phyloP scores from a whole-genome alignment of 768 basidiomycete species.

The Leccinum truebloodii region DNA sequence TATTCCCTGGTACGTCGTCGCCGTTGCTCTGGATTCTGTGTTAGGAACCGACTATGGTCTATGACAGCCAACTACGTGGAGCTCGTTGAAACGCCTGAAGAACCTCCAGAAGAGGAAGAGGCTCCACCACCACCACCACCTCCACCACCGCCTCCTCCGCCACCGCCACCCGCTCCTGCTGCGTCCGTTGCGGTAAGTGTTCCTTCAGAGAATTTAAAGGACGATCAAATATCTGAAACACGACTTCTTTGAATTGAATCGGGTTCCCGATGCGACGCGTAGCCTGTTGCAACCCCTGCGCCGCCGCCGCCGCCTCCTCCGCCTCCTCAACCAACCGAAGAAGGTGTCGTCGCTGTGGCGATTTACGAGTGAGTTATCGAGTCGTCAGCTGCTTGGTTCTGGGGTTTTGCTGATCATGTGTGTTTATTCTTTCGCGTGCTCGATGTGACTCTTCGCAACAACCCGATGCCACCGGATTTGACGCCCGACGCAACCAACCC shows the following conservation, averaged over 20 bases:
- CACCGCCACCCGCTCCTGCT: slow-evolving; percentile 33
- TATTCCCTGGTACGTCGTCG: slow-evolving; percentile 75
- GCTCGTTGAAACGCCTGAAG: slow-evolving; percentile 53
- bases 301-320: slow-evolving; percentile 45
- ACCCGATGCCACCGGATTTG: neutral
- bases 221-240: neutral
- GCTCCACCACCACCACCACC: slow-evolving; percentile 59
- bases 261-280: neutral
- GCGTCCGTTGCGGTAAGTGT: slow-evolving; percentile 43
- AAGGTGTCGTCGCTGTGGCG: slow-evolving; percentile 63
- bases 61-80: slow-evolving; percentile 83
- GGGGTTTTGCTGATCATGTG: neutral
- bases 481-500: too few species aligned
- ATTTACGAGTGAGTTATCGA: slow-evolving; percentile 54
- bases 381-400: neutral
- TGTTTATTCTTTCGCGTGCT: neutral
- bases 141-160: slow-evolving; percentile 55
- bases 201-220: neutral
- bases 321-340: slow-evolving; percentile 49
- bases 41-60: neutral
- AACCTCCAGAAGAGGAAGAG: slow-evolving; percentile 38
- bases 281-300: slow-evolving; percentile 35
- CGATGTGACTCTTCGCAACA: neutral
- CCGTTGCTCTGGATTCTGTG: neutral
- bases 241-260: neutral